Percentiles rank a stretch among this genome's conserved stretches.
phyloP scores from a whole-genome alignment of 73 alveolate species.

The Chromera velia region DNA sequence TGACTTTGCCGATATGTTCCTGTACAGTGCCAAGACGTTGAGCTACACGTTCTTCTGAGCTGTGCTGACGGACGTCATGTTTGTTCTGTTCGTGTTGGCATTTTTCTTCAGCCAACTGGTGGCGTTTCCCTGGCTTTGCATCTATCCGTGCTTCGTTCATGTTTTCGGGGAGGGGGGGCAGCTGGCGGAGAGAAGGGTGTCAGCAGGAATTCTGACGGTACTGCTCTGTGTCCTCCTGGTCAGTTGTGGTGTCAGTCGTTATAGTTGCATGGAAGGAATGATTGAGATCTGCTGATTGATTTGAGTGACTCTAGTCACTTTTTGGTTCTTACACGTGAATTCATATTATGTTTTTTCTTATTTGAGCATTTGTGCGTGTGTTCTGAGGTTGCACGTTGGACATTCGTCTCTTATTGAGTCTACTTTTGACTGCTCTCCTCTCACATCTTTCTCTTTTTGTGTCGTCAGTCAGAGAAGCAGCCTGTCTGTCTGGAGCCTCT shows the following conservation, averaged over 20 bases:
- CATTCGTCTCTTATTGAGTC: too few species aligned
- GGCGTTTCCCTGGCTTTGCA: background rate
- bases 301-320: too few species aligned
- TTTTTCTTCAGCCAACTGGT: background rate
- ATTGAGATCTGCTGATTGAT: background rate
- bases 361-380: background rate
- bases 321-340: too few species aligned
- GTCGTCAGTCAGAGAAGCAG: background rate
- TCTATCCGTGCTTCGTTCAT: background rate
- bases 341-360: background rate
- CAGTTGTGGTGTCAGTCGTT: background rate
- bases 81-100: background rate
- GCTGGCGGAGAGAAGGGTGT: background rate
- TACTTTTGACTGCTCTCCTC: too few species aligned
- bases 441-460: background rate
- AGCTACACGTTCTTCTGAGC: background rate
- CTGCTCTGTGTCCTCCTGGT: too few species aligned
- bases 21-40: background rate
- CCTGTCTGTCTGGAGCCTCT: background rate
- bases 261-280: background rate
- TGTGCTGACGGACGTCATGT: background rate
- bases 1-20: background rate
- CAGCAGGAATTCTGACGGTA: background rate
- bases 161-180: background rate
- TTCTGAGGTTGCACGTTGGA: background rate